Conservation (phyloP, 1,284 basidiomycete species). For the Retiboletus flavoniger region DNA sequence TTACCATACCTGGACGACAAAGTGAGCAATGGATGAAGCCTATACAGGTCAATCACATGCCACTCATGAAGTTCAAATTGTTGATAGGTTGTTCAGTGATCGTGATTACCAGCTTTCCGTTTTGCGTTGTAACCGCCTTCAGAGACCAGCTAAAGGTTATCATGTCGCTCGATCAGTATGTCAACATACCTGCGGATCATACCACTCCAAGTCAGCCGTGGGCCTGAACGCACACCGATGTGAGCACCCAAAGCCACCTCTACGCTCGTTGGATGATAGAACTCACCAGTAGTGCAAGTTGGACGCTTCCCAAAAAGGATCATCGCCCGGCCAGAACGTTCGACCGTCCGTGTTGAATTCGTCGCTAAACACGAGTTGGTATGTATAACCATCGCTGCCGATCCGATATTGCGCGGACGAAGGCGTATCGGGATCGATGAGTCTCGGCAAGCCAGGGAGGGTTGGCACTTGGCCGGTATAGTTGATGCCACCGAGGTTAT, state of each 20-base stretch:
- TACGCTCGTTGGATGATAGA: background rate
- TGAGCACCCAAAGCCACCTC: constrained; percentile 8
- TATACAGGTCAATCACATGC: constrained; percentile 39
- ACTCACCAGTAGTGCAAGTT: constrained; percentile 70
- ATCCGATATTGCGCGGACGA: constrained; percentile 48
- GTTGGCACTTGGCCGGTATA: constrained; percentile 67
- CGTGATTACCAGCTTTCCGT: constrained; percentile 78
- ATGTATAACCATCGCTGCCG: constrained; percentile 72
- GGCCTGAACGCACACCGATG: constrained; percentile 44
- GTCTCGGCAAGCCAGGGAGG: constrained; percentile 52
- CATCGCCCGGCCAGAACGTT: constrained; percentile 76
- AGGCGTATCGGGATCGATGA: constrained; percentile 75
- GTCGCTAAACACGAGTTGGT: constrained; percentile 87
- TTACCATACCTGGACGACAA: constrained; percentile 59
- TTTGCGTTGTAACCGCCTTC: constrained; percentile 61
- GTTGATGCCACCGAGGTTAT: constrained; percentile 79
- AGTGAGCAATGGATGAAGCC: constrained; percentile 6
- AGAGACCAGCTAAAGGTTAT: constrained; percentile 2
- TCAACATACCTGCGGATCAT: constrained; percentile 61
- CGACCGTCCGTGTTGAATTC: constrained; percentile 85
- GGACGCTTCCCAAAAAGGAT: constrained; percentile 75
- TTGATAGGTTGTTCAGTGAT: constrained; percentile 62
- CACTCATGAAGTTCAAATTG: constrained; percentile 77
- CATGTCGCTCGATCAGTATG: background rate
- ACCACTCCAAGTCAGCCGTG: constrained; percentile 85